Percentiles rank a stretch among this genome's conserved stretches.
These are phyloP conservation scores for Lactifluus piperatus DNA, from an alignment of 768 basidiomycete genomes.

Conservation along the genomic window DNA sequence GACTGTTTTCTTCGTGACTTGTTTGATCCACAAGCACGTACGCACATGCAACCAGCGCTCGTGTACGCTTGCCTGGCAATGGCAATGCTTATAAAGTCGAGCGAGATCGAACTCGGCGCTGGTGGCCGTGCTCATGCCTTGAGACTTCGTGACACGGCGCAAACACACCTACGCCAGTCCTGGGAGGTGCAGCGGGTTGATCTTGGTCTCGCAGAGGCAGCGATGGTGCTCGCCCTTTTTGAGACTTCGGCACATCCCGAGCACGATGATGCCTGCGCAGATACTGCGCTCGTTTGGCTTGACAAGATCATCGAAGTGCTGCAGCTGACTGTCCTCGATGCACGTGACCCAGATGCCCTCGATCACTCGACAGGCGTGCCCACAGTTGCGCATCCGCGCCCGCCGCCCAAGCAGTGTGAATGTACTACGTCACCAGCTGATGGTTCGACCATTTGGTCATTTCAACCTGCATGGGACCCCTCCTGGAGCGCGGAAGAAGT, in stretches of 20 bases:
- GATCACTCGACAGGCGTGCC: conserved; percentile 41
- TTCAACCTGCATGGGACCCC: conserved; percentile 52
- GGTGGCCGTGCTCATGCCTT: conserved; percentile 50
- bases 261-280: conserved; percentile 47
- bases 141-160: conserved; percentile 48
- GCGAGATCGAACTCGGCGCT: conserved; percentile 48
- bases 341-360: conserved; percentile 43
- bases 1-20: conserved; percentile 45
- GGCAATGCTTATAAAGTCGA: conserved; percentile 64
- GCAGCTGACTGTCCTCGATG: conserved; percentile 48
- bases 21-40: conserved; percentile 41
- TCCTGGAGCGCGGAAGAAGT: conserved; percentile 47
- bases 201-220: conserved; percentile 61
- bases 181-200: conserved; percentile 47
- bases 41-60: conserved; percentile 60
- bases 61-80: conserved; percentile 61
- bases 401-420: conserved; percentile 32
- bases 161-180: conserved; percentile 43
- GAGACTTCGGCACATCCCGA: conserved; percentile 68
- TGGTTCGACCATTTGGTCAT: conserved; percentile 37
- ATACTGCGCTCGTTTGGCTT: conserved; percentile 44
- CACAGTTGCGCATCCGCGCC: conserved; percentile 29
- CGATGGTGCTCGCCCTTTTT: conserved; percentile 67
- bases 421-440: conserved; percentile 35
- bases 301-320: conserved; percentile 57